phyloP scores from a whole-genome alignment of 1,284 basidiomycete genomes.

The Melampsora americana region DNA sequence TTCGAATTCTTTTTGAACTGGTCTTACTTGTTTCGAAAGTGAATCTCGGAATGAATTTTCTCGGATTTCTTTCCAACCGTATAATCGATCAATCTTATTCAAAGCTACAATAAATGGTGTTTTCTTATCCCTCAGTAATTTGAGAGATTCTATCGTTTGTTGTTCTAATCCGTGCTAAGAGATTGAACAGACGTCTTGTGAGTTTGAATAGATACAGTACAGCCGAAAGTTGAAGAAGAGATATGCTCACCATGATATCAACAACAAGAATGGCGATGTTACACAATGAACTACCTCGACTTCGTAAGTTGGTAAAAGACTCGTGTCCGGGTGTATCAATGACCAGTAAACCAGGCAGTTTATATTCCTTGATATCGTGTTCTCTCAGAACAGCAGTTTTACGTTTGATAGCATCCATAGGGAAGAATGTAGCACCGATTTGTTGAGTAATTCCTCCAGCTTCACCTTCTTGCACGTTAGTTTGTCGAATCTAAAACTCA shows the following conservation, averaged over 20 bases:
- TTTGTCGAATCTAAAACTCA: slow-evolving; percentile 82
- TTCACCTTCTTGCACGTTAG: slow-evolving; percentile 98
- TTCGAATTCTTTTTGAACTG: slow-evolving; percentile 88
- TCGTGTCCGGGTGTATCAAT: slow-evolving; percentile 99
- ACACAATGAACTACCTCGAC: slow-evolving; percentile 93
- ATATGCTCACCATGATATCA: slow-evolving; percentile 81
- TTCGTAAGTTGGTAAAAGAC: slow-evolving; percentile 95
- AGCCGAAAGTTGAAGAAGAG: not conserved
- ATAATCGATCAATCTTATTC: slow-evolving; percentile 99
- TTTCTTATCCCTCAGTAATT: slow-evolving; percentile 85
- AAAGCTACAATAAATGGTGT: slow-evolving; percentile 99
- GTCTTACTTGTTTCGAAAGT: slow-evolving; percentile 73
- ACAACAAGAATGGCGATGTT: slow-evolving; percentile 99
- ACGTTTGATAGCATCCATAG: slow-evolving; percentile 86
- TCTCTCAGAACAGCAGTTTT: slow-evolving; percentile 91
- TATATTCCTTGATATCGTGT: slow-evolving; percentile 82
- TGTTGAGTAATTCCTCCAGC: slow-evolving; percentile 99
- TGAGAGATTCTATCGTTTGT: slow-evolving; percentile 93
- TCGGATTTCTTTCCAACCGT: slow-evolving; percentile 87
- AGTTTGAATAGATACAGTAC: not conserved
- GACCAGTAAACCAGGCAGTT: slow-evolving; percentile 90
- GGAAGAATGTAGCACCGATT: slow-evolving; percentile 99
- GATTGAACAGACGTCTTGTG: slow-evolving; percentile 12
- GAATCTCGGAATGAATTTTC: slow-evolving; percentile 90
- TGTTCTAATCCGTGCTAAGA: slow-evolving; percentile 87